These are phyloP conservation scores for Narthecium ossifragum DNA, from an alignment of 106 monocot species.

Conservation along the genomic window DNA sequence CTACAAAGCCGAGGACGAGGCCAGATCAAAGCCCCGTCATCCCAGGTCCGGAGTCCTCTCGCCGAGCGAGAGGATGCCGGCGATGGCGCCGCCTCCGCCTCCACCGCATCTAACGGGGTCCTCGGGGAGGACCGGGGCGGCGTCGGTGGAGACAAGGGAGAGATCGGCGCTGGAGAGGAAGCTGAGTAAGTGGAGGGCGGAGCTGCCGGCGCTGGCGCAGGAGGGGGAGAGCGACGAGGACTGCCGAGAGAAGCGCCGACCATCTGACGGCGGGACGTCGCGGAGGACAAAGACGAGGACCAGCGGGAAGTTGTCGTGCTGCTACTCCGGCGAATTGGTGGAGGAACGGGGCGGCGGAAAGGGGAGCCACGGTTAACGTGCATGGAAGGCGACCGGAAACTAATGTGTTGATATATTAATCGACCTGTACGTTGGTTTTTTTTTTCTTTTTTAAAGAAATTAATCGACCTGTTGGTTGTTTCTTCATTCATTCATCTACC, in stretches of 20 bases:
- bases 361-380: too few relatives aligned
- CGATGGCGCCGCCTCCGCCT: constrained; percentile 5
- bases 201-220: constrained; percentile 23
- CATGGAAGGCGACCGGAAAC: too few relatives aligned
- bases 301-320: neutral
- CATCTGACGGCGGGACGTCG: neutral
- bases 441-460: too few relatives aligned
- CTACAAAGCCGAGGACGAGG: too few relatives aligned
- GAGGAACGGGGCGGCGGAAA: neutral
- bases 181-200: constrained; percentile 37
- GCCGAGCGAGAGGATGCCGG: neutral
- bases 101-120: neutral
- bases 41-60: neutral
- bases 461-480: too few relatives aligned
- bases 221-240: too few relatives aligned
- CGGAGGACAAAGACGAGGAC: neutral
- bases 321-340: too few relatives aligned
- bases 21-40: too few relatives aligned
- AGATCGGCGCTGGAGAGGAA: constrained; percentile 22
- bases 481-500: too few relatives aligned
- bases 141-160: constrained; percentile 12
- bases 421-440: too few relatives aligned
- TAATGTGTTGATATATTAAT: too few relatives aligned
- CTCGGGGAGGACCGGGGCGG: neutral
- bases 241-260: neutral